Base-by-base conservation (phyloP, 2,329 filamentous ascomycete genomes). In the Fusarium compactum region DNA sequence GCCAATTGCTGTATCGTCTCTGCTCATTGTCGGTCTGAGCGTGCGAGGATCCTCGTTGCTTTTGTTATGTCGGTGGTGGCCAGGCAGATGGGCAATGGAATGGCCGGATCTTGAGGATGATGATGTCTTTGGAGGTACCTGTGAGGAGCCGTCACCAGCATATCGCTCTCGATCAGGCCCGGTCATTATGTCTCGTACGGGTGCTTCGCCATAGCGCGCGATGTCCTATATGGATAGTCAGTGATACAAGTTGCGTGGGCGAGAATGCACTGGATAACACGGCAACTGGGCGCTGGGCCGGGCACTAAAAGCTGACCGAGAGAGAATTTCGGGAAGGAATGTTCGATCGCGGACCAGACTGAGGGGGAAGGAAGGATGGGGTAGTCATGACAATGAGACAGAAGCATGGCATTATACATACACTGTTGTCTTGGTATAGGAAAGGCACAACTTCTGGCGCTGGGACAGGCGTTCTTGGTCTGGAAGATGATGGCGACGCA, bases 401-500 rank as follows among this genome's bases (percentile, higher is more conserved):
- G 63, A 71, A 66, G 69, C 60, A 69, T 53, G 67, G 67, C 61
- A 22, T 62, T 62, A 58, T 68, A 86, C 90, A 84, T 80, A 93
- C 91, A 83, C 93, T 78, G 62, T 81, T 82, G 64, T 96, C 93
- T 81, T 98, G 96, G 78, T 96, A 98, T 67, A 97, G 87, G 86
- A 97, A 99, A n/a, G 96, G 96, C 41, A 97, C 96, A 62, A 99
- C 94, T 81, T 98, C 95, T 76, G 93, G 96, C 15, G 93, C 93
- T 44, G 93, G 93, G 54, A 94, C 86, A 15, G 95, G 94, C n/a
- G 93, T 97, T 74, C 92, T 88, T 50, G 95, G 93, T 72, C 93
- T 87, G 29, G 92, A 94, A 32, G 89, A 89, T 55, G 88, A 87
- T 43, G 94, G 94, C 56, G 95, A 97, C 47, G 86, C 86, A 69